A percentile compares a stretch with the other conserved stretches of the same genome.
Conservation (phyloP, 2,329 filamentous ascomycete species). For the Aureobasidium sp. region DNA sequence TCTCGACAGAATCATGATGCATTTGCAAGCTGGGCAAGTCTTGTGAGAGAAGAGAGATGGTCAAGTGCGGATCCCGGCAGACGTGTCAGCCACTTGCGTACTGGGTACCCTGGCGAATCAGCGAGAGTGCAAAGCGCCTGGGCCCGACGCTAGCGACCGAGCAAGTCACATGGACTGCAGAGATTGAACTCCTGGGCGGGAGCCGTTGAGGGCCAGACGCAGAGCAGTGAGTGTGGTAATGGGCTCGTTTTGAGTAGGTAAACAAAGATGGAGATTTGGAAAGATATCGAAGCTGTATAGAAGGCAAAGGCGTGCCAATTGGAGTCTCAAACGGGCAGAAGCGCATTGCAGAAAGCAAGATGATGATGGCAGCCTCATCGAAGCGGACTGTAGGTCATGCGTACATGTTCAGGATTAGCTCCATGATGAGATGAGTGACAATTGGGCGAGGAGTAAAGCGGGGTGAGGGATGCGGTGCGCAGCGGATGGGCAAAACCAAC, state of each 20-base stretch:
- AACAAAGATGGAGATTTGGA: not conserved
- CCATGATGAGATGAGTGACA: slow-evolving; percentile 10
- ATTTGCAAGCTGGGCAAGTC: slow-evolving; percentile 1
- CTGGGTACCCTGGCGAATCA: not conserved
- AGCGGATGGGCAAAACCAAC: slow-evolving; percentile 10
- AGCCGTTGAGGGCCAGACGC: slow-evolving; percentile 11
- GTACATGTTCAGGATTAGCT: slow-evolving; percentile 5
- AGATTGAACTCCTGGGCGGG: slow-evolving; percentile 9
- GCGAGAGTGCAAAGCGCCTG: slow-evolving; percentile 4
- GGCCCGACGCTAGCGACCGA: slow-evolving; percentile 9
- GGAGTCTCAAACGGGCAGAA: not conserved
- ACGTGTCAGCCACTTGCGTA: slow-evolving; percentile 13
- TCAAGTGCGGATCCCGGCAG: slow-evolving; percentile 9
- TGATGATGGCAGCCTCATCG: not conserved
- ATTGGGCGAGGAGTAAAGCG: slow-evolving; percentile 4
- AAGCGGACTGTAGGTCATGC: not conserved
- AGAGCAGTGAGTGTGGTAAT: not conserved
- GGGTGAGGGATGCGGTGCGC: slow-evolving; percentile 10
- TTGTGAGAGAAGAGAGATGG: not conserved
- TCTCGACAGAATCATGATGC: slow-evolving; percentile 2
- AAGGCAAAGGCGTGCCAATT: not conserved
- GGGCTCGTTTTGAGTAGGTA: not conserved
- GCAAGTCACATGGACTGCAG: slow-evolving; percentile 10
- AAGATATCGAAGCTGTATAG: not conserved
- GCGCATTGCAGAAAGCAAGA: not conserved